phyloP scores from a whole-genome alignment of 805 yeast species.

The Lipomyces starkeyi region DNA sequence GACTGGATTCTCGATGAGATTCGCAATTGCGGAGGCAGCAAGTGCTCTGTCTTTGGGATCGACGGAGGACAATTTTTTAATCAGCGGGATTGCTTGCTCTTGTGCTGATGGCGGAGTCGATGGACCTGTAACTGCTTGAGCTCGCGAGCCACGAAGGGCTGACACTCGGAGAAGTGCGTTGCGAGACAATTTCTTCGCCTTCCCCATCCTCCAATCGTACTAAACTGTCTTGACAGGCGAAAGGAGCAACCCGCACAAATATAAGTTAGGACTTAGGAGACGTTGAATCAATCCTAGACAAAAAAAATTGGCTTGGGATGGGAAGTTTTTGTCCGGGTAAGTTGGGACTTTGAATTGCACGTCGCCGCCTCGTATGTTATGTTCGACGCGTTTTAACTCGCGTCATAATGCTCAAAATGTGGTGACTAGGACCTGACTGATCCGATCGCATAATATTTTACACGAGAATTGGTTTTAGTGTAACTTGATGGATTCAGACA shows the following conservation, averaged over 20 bases:
- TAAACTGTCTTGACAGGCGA: background rate
- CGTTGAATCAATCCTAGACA: background rate
- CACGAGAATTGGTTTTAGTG: background rate
- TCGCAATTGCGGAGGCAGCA: constrained; percentile 71
- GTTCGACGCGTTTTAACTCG: background rate
- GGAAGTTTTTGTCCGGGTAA: background rate
- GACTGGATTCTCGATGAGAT: constrained; percentile 66
- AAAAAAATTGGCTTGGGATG: background rate
- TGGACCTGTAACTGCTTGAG: background rate
- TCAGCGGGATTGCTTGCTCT: constrained; percentile 69
- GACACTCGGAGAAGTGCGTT: constrained; percentile 14
- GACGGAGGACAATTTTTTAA: constrained; percentile 65
- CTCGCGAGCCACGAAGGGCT: constrained; percentile 13
- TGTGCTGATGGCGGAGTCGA: constrained; percentile 54
- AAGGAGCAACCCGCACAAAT: background rate
- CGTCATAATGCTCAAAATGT: background rate
- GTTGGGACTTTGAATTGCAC: background rate
- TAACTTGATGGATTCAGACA: background rate
- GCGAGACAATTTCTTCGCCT: constrained; percentile 15
- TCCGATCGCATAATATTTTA: background rate
- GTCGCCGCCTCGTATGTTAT: background rate
- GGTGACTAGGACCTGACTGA: background rate
- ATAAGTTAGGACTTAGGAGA: background rate
- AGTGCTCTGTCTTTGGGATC: constrained; percentile 74
- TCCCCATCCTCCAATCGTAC: constrained; percentile 10